Percentiles rank a stretch among this genome's conserved stretches.
phyloP scores from a whole-genome alignment of 1,139 yeast genomes.

The Petasospora rhodanensis region DNA sequence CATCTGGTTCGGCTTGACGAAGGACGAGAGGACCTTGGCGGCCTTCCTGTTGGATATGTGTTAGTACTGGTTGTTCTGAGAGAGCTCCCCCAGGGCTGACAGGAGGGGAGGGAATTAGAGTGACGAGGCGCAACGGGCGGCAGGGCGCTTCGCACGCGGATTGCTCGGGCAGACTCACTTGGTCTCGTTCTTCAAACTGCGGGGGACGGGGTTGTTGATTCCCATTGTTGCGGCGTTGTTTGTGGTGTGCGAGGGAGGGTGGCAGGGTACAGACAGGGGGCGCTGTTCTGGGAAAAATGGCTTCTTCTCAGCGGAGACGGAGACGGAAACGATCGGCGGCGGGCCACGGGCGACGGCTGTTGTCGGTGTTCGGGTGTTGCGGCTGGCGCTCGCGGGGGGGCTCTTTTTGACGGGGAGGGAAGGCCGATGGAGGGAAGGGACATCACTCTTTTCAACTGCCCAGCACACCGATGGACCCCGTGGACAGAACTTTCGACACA shows the following conservation, averaged over 20 bases:
- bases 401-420: too few relatives aligned
- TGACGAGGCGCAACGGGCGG: too few relatives aligned
- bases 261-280: neutral
- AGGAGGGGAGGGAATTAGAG: neutral
- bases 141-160: too few relatives aligned
- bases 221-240: constrained; percentile 4
- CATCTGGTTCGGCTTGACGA: constrained; percentile 92
- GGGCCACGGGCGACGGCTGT: too few relatives aligned
- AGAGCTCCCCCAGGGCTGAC: neutral
- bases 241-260: neutral
- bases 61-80: neutral
- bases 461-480: constrained; percentile 23
- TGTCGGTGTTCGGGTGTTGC: too few relatives aligned
- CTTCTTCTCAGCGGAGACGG: too few relatives aligned
- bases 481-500: constrained; percentile 26
- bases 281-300: too few relatives aligned
- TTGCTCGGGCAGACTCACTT: constrained; percentile 71
- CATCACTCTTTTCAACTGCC: neutral
- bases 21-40: constrained; percentile 87
- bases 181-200: constrained; percentile 82
- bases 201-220: constrained; percentile 89
- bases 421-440: neutral
- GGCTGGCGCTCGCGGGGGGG: too few relatives aligned
- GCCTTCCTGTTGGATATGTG: constrained; percentile 56
- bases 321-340: too few relatives aligned